Percentiles rank a stretch among this genome's conserved stretches.
Conservation (phyloP, 2,329 filamentous ascomycete genomes). For the Davidsoniella eucalypti region DNA sequence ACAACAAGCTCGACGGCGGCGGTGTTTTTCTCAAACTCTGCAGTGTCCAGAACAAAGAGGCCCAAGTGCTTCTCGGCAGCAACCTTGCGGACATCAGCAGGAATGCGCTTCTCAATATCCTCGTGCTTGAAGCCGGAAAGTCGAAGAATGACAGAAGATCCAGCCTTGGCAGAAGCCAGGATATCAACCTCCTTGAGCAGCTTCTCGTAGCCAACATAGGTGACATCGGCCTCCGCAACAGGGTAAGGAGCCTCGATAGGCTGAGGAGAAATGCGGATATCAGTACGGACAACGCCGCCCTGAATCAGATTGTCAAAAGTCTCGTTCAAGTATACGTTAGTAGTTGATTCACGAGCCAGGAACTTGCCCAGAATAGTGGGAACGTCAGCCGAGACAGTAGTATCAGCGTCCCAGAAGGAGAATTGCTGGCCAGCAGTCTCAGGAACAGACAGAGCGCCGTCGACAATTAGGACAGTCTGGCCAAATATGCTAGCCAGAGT, state of each 20-base stretch:
- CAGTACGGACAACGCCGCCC: conserved; percentile 69
- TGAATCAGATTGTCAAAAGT: conserved; percentile 47
- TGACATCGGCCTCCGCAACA: conserved; percentile 61
- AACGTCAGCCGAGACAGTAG: conserved; percentile 48
- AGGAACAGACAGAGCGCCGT: conserved; percentile 38
- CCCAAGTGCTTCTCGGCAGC: conserved; percentile 53
- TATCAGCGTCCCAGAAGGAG: conserved; percentile 83
- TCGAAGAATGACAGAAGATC: conserved; percentile 58
- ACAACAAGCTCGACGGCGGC: conserved; percentile 51
- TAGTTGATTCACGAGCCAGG: conserved; percentile 56
- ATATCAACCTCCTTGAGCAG: conserved; percentile 66
- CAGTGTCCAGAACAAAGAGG: conserved; percentile 61
- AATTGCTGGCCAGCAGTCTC: conserved; percentile 39
- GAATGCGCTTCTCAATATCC: conserved; percentile 75
- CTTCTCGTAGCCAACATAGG: conserved; percentile 62
- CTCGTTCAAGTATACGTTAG: conserved; percentile 44
- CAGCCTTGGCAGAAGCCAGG: conserved; percentile 49
- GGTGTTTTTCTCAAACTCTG: conserved; percentile 42
- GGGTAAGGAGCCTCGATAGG: conserved; percentile 73
- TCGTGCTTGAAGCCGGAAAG: conserved; percentile 71
- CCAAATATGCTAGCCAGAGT: conserved; percentile 32
- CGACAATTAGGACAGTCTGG: conserved; percentile 31
- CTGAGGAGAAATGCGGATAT: conserved; percentile 70
- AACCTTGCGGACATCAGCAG: conserved; percentile 50
- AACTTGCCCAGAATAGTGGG: conserved; percentile 42